These are phyloP conservation scores for Ceratocystis harringtonii DNA, from an alignment of 2,329 filamentous ascomycete genomes.

Conservation along the genomic window DNA sequence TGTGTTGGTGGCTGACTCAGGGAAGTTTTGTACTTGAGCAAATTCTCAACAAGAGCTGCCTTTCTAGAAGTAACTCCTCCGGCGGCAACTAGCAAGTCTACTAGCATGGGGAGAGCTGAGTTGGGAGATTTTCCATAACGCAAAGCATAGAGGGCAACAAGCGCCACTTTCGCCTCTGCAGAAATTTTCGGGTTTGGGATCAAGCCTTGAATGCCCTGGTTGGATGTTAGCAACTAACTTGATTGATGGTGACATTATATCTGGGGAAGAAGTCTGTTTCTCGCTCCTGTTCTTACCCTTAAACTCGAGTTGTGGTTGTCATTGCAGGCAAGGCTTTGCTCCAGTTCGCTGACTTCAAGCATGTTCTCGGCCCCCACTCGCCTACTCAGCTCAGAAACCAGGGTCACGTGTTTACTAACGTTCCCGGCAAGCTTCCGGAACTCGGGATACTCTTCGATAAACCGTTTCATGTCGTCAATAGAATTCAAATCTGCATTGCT, in stretches of 20 bases:
- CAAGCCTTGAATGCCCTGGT: slow-evolving; percentile 64
- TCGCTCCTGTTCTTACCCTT: slow-evolving; percentile 42
- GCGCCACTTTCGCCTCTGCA: slow-evolving; percentile 66
- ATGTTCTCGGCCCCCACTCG: slow-evolving; percentile 73
- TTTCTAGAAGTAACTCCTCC: slow-evolving; percentile 64
- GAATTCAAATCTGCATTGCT: slow-evolving; percentile 92
- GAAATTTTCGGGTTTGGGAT: slow-evolving; percentile 69
- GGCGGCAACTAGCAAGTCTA: slow-evolving; percentile 72
- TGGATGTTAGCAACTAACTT: background rate
- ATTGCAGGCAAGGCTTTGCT: slow-evolving; percentile 92
- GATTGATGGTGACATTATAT: background rate
- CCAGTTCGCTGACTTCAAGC: slow-evolving; percentile 91
- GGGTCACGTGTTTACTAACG: slow-evolving; percentile 93
- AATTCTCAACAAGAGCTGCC: slow-evolving; percentile 65
- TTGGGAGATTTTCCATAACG: slow-evolving; percentile 79
- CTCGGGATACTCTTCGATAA: slow-evolving; percentile 96
- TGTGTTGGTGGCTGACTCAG: slow-evolving; percentile 63
- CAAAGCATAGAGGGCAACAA: slow-evolving; percentile 88
- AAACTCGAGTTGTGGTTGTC: slow-evolving; percentile 85
- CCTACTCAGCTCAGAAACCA: slow-evolving; percentile 85
- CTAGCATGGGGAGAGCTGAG: slow-evolving; percentile 67
- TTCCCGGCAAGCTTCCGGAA: slow-evolving; percentile 95
- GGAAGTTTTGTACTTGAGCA: slow-evolving; percentile 74
- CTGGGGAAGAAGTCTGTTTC: background rate
- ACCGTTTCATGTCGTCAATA: slow-evolving; percentile 96